Conservation (phyloP, 1,139 yeast genomes). For the Suhomyces bribrorum region DNA sequence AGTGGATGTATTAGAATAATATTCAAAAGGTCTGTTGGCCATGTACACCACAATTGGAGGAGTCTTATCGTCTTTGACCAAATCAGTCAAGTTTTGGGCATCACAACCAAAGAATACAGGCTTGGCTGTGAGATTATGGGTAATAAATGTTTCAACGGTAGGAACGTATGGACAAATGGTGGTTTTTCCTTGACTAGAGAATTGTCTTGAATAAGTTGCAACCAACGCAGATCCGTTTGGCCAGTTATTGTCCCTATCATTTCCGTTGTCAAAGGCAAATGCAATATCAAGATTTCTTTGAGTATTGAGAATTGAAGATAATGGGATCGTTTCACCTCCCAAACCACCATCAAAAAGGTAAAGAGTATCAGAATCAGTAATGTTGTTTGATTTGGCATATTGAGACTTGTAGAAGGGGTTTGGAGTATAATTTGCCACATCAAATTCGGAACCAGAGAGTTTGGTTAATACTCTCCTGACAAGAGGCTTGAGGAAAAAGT, state of each 20-base stretch:
- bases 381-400: conserved; percentile 31
- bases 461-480: conserved; percentile 44
- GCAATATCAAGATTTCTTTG: conserved; percentile 40
- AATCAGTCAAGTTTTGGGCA: conserved; percentile 58
- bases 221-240: conserved; percentile 44
- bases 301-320: conserved; percentile 37
- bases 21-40: conserved; percentile 75
- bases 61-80: conserved; percentile 27
- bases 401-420: conserved; percentile 53
- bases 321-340: conserved; percentile 41
- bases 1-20: conserved; percentile 70
- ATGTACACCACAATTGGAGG: conserved; percentile 81
- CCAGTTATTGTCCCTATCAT: conserved; percentile 42
- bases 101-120: conserved; percentile 91
- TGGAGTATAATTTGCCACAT: conserved; percentile 46
- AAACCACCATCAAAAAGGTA: conserved; percentile 46
- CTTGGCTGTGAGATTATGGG: conserved; percentile 55
- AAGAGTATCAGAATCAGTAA: conserved; percentile 34
- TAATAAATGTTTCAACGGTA: conserved; percentile 57
- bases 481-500: conserved; percentile 50
- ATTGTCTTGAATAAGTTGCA: conserved; percentile 68
- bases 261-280: conserved; percentile 42
- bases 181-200: conserved; percentile 58
- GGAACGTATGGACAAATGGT: conserved; percentile 86
- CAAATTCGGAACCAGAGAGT: conserved; percentile 41